Conservation (phyloP, 2,329 filamentous ascomycete genomes). For the Exophiala spinifera region DNA sequence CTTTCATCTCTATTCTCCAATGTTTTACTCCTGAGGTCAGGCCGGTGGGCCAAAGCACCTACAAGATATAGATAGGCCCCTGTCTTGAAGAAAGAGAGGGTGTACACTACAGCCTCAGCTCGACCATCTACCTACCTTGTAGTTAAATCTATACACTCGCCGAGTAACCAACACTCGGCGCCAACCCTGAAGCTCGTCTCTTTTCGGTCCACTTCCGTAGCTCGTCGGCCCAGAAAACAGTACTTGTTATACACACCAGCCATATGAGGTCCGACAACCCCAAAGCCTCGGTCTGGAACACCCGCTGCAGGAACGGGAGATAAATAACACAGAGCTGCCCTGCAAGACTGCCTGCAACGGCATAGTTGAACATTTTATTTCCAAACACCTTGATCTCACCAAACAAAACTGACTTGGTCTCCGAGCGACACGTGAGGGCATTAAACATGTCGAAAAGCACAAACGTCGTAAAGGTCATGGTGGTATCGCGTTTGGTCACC, state of each 20-base stretch:
- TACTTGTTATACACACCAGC: constrained; percentile 73
- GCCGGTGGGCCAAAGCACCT: not conserved
- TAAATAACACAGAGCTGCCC: constrained; percentile 93
- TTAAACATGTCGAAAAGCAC: constrained; percentile 99
- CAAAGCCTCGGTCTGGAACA: constrained; percentile 93
- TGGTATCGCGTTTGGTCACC: constrained; percentile 90
- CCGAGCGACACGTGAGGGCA: constrained; percentile 85
- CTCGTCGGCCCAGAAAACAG: constrained; percentile 95
- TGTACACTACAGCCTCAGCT: not conserved
- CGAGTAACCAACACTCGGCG: constrained; percentile 29
- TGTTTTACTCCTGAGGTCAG: no score
- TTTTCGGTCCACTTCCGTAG: constrained; percentile 69
- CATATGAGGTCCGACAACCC: constrained; percentile 69
- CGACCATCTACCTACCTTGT: no score
- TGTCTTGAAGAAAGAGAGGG: not conserved
- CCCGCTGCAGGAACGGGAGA: constrained; percentile 84
- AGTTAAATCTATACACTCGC: constrained; percentile 21
- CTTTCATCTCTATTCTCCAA: no score
- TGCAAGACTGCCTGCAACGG: constrained; percentile 76
- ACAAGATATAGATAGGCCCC: not conserved
- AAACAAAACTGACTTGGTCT: constrained; percentile 80
- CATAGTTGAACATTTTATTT: constrained; percentile 96
- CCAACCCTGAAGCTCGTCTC: constrained; percentile 42
- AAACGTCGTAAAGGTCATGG: constrained; percentile 99
- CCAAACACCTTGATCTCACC: constrained; percentile 80